Evolutionary conservation across 1,139 yeast genomes (phyloP), one percentile per base, ranked within the genome.

Genomic region (Barnettozyma hawaiiensis): DNA sequence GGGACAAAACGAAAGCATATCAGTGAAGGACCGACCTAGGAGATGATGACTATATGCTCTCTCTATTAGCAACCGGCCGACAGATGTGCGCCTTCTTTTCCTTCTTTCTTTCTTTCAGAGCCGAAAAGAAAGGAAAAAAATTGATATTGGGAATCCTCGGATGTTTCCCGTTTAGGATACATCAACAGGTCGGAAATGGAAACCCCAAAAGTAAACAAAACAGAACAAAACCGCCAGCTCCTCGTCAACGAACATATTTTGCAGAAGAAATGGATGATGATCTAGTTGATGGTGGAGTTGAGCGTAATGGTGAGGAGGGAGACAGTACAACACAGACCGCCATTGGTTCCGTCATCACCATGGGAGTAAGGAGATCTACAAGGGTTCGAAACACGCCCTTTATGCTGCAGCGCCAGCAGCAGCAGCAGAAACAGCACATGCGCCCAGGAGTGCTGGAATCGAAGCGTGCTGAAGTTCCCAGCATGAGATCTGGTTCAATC

Each of bases 1-100:
- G 3, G 97, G 97, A 57, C 97, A 90, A 63, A 90, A 90, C 1
- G 97, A 85, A 47, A 90, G 71, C 97, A 90, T 90, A 9, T 11
- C 26, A n/a, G 14, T 15, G 7, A n/a, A 35, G 28, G 31, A 18
- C 18, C n/a, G 38, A 35, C 15, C 14, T 5, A 22, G 37, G 14
- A 26, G 28, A 12, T 24, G 12, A 12, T 24, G 14, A 12, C 3
- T 12, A 2, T 11, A 24, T 12, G 14, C 7, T 24, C 27, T 24
- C 14, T 16, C 7, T 18, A 18, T 21, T 21, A 21, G 22, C n/a
- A n/a, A n/a, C n/a, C n/a, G n/a, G n/a, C n/a, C n/a, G n/a, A n/a
- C 23, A 22, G 11, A 22, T 8, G 23, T 22, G 23, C 9, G n/a
- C n/a, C n/a, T n/a, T n/a, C n/a, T n/a, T n/a, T n/a, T n/a, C n/a